Conservation (phyloP, 768 basidiomycete species). For the Tubosaeta sp. region DNA sequence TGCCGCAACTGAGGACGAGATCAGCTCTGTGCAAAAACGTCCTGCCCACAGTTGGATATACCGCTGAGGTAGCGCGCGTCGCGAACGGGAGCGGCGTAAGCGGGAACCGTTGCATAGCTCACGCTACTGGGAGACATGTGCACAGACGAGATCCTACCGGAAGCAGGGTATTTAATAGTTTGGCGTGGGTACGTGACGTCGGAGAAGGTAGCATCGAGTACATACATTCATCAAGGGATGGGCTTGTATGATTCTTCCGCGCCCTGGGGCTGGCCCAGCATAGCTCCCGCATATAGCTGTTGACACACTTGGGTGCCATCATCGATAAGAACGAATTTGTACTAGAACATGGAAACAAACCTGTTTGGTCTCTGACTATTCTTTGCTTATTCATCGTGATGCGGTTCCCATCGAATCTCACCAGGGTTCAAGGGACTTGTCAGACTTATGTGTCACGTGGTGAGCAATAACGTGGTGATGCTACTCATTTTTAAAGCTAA, state of each 20-base stretch:
- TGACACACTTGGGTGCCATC: too few relatives aligned
- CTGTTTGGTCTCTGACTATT: too few relatives aligned
- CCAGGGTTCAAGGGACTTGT: too few relatives aligned
- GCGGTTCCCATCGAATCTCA: too few relatives aligned
- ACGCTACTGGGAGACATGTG: not conserved
- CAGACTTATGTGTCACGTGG: not conserved
- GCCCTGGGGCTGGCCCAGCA: too few relatives aligned
- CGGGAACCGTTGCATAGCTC: not conserved
- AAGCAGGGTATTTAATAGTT: not conserved
- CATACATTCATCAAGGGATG: not conserved
- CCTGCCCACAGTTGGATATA: not conserved
- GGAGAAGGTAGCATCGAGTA: too few relatives aligned
- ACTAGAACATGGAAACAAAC: too few relatives aligned
- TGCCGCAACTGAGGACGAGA: slow-evolving; percentile 4
- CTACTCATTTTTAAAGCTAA: not conserved
- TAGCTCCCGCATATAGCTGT: too few relatives aligned
- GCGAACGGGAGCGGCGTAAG: not conserved
- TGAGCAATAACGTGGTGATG: not conserved
- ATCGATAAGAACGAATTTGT: too few relatives aligned
- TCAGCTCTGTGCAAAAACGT: slow-evolving; percentile 1
- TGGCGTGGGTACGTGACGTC: too few relatives aligned
- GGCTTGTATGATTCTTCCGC: too few relatives aligned
- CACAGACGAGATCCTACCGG: not conserved
- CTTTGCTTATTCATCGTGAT: too few relatives aligned
- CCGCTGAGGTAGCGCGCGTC: slow-evolving; percentile 12